Base-by-base conservation (phyloP, 768 basidiomycete species). In the Dioszegia aurantiaca region DNA sequence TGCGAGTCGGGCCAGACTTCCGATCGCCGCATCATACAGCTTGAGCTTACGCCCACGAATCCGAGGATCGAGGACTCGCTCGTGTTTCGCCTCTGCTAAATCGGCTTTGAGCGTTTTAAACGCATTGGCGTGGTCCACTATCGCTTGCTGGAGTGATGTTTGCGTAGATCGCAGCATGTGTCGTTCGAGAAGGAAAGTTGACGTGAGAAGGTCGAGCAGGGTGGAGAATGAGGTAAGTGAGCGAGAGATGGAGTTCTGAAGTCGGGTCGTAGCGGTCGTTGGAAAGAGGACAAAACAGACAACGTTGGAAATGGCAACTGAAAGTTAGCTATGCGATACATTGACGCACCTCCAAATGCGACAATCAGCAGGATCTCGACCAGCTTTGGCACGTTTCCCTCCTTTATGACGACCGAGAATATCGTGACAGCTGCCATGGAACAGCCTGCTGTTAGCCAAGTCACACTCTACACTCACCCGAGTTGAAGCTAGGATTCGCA, bases 91-190 rank as follows among this genome's bases (percentile, higher is more conserved):
- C 77, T 98, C 93, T 0, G 79, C 81, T 4, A 97, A 80, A 64
- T 85, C 89, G 69, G 87, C 86, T 79, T 92, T 90, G 58, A 99
- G 82, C 39, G 84, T 85, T 8, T 88, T 93, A 72, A 98, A 98
- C 52, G 89, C 88, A 36, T 84, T 83, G 63, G 94, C 89, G 65
- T 98, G 94, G 44, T 84, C 82, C 62, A 88, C 83, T 41, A 91
- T 86, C 0, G 94, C 93, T 19, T 82, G 82, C 61, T 87, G 85
- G 46, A 97, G 81, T 4, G 59, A 62, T 1, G 63, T 40, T 26
- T 55, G 58, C n/a, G 51, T 58, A 4, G 57, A 60, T 36, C 61
- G 56, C 46, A 65, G 46, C 17, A 61, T 55, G 10, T 67, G 78
- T 1, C 82, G 82, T 54, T 86, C 78, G 36, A 95, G 83, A 0